Evolutionary conservation across 225 moss, liverwort and hornwort genomes (phyloP).

Genomic region (Polytrichum commune): DNA sequence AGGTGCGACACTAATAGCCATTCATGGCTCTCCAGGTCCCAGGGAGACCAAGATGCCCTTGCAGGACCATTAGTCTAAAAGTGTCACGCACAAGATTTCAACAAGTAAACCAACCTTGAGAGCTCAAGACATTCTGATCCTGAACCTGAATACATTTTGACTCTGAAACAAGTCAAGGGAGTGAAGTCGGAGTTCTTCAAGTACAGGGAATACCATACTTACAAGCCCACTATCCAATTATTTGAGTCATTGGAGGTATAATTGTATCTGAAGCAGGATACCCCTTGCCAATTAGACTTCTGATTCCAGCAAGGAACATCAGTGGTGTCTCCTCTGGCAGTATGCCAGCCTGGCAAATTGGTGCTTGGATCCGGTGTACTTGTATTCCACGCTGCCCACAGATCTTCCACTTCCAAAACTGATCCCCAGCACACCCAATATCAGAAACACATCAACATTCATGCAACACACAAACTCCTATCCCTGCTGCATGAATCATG

Average conservation of each 20-base stretch:
- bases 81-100: background rate
- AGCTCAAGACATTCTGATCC: background rate
- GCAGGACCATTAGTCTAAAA: background rate
- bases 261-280: background rate
- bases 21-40: background rate
- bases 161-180: background rate
- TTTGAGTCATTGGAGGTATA: background rate
- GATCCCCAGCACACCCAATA: background rate
- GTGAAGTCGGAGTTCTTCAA: background rate
- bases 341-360: background rate
- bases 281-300: background rate
- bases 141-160: background rate
- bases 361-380: background rate
- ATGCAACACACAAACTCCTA: background rate
- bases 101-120: background rate
- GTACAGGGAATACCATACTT: background rate
- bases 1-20: too few species aligned
- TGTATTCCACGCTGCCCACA: constrained; percentile 5
- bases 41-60: background rate
- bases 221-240: background rate
- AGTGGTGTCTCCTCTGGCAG: background rate
- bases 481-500: background rate
- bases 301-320: background rate
- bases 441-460: background rate
- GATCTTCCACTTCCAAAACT: background rate